phyloP scores from a whole-genome alignment of 192 early-diverging fungal species.

The Backusella mclennaniae region DNA sequence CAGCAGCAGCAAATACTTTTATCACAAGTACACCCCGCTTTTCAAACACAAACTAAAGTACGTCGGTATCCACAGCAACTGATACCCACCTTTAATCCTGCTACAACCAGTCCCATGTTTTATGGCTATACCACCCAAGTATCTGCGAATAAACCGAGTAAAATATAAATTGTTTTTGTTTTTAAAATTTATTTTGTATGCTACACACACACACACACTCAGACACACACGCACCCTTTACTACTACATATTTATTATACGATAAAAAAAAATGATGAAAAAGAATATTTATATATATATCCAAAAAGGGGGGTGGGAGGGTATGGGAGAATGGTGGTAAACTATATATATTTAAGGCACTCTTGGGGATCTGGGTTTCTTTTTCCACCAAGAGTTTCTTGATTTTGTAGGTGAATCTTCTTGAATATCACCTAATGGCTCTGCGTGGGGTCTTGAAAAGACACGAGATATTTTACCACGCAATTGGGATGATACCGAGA shows the following conservation, averaged over 20 bases:
- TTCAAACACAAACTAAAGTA: conserved; percentile 6
- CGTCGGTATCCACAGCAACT: background rate
- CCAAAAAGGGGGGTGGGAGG: background rate
- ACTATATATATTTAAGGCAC: background rate
- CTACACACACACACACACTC: background rate
- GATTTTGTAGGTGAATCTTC: conserved; percentile 8
- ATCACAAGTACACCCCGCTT: conserved; percentile 21
- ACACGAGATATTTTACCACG: conserved; percentile 6
- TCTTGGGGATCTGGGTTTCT: background rate
- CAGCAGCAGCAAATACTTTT: background rate
- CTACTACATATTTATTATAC: background rate
- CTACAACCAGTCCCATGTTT: conserved; percentile 24
- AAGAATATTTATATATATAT: background rate
- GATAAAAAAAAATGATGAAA: background rate
- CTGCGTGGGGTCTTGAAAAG: conserved; percentile 3
- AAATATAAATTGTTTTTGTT: background rate
- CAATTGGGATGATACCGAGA: conserved; percentile 23
- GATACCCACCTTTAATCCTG: conserved; percentile 16
- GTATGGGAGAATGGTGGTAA: background rate
- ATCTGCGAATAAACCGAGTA: conserved; percentile 9
- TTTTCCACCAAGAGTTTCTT: conserved; percentile 13
- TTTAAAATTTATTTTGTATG: background rate
- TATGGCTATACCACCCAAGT: conserved; percentile 15
- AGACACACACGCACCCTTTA: background rate
- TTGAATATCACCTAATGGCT: background rate